These are phyloP conservation scores for Carpinus viminea DNA, from an alignment of 306 rosid genomes.

Conservation along the genomic window DNA sequence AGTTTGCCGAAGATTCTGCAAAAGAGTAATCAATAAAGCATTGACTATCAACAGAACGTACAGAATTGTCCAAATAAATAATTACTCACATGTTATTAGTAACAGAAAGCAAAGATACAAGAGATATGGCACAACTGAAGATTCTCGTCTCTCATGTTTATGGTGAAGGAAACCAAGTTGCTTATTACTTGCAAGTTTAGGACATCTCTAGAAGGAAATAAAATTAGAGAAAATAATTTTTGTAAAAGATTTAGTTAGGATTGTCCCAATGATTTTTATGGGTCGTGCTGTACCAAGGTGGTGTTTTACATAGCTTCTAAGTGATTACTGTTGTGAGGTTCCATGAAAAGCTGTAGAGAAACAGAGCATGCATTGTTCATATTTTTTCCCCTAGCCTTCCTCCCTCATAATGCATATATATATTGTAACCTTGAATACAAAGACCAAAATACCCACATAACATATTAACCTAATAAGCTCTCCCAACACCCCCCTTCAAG, in stretches of 20 bases:
- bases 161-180: not conserved
- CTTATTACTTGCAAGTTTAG: not conserved
- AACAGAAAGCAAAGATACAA: not conserved
- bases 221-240: not conserved
- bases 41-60: constrained; percentile 20
- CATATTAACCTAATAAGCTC: too few relatives aligned
- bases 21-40: constrained; percentile 26
- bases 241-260: not conserved
- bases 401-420: too few relatives aligned
- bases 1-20: constrained; percentile 95
- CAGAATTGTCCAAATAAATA: not conserved
- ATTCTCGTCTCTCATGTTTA: not conserved
- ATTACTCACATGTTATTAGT: not conserved
- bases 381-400: too few relatives aligned
- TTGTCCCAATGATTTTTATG: not conserved
- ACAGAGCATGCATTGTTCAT: too few relatives aligned
- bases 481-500: too few relatives aligned
- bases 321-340: not conserved
- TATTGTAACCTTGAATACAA: too few relatives aligned
- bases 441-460: too few relatives aligned
- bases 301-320: not conserved
- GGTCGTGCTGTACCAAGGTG: not conserved
- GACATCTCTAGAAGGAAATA: not conserved
- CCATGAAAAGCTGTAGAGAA: too few relatives aligned
- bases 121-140: not conserved